Percentiles rank a stretch among this genome's conserved stretches.
phyloP scores from a whole-genome alignment of 2,329 filamentous ascomycete genomes.

The Xylariales sp. region DNA sequence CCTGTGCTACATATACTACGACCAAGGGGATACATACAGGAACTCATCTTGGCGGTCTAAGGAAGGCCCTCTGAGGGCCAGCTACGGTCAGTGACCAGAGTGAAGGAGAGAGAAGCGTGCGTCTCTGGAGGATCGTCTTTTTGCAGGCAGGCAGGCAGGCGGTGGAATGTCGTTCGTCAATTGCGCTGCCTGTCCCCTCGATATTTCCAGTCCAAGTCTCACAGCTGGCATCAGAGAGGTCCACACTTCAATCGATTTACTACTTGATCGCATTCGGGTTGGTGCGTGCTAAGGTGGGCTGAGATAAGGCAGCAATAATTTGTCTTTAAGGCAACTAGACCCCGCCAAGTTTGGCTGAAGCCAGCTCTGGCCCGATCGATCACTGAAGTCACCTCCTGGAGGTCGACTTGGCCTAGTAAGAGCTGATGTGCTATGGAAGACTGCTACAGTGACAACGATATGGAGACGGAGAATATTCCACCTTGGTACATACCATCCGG shows the following conservation, averaged over 20 bases:
- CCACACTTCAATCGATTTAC: not conserved
- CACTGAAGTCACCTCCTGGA: no score
- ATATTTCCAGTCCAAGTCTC: slow-evolving; percentile 7
- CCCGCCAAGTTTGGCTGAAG: not conserved
- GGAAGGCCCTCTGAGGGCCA: slow-evolving; percentile 12
- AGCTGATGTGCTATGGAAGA: no score
- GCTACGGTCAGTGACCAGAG: slow-evolving; percentile 6
- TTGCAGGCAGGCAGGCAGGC: not conserved
- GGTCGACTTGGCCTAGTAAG: no score
- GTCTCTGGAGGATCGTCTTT: not conserved
- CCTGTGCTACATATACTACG: no score
- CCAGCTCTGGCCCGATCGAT: no score
- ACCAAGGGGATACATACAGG: slow-evolving; percentile 10
- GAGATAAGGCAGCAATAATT: slow-evolving; percentile 1
- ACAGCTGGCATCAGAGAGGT: slow-evolving; percentile 8
- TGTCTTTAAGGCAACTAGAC: no score
- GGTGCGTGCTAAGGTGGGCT: slow-evolving; percentile 7
- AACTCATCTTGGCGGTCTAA: slow-evolving; percentile 13
- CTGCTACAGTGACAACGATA: no score
- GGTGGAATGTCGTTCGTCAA: slow-evolving; percentile 2
- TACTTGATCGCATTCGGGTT: slow-evolving; percentile 3
- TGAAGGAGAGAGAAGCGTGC: not conserved
- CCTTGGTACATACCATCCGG: no score
- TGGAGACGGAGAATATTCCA: no score
- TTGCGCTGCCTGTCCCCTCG: slow-evolving; percentile 1